Evolutionary conservation across 73 alveolate genomes (phyloP), one percentile per base, ranked within the genome.

Genomic region (Paramecium caudatum): DNA sequence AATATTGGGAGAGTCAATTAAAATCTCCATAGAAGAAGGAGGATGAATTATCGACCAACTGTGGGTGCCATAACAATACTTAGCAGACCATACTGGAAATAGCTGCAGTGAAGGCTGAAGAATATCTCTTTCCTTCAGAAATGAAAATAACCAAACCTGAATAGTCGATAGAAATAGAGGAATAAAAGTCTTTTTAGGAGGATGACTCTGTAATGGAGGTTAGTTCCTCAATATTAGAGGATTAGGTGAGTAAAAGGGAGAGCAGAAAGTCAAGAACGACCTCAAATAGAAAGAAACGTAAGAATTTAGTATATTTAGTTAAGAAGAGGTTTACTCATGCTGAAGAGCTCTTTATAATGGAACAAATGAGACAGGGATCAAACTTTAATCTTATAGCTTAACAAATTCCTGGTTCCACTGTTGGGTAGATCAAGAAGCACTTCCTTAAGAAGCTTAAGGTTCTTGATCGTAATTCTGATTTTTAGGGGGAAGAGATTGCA

Each of bases 391-490:
- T 39, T 10, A 74, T 74, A 13, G 39, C 88, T 4, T 13, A 74
- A 23, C 10, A 23, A 16, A 74, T 74, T 37, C 88, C 88, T 10
- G 88, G 88, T 7, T 21, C 47, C 45, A 74, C 88, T 39, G n/a
- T 37, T 36, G 21, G 25, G 36, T 74, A 16, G 43, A 74, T 74
- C 39, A 36, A 43, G 10, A 30, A 25, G 19, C 37, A 15, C 25
- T 74, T 41, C 47, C 17, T 74, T 9, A 74, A 43, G 19, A 74
- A 74, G 21, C 47, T 74, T 12, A 19, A 68, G 19, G 47, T 37
- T 41, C 5, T 37, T 3, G 32, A 23, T 37, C 25, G 21, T 3
- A 15, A 74, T 7, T 21, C 88, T 27, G 68, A 74, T n/a, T n/a
- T n/a, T n/a, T n/a, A n/a, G 21, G 69, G 43, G 6, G 23, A 17